Base-by-base conservation (phyloP, 805 yeast species). In the Lipomyces japonicus region DNA sequence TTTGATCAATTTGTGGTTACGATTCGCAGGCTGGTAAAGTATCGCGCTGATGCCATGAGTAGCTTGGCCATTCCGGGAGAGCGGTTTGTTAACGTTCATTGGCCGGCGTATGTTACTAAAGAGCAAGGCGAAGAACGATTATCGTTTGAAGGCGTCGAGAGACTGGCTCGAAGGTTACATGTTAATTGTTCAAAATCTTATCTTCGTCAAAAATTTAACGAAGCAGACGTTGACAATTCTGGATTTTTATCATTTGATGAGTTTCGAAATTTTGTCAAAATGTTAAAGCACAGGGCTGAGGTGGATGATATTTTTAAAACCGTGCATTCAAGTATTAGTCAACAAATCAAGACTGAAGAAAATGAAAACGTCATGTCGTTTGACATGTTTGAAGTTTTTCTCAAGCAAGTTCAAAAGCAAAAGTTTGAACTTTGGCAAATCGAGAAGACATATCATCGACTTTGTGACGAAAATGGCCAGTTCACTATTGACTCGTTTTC, bases 201-300 rank as follows among this genome's bases (percentile, higher is more conserved):
- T 57, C 65, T 89, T 10, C 66, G 65, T 16, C 60, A 64, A 0
- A 66, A 80, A 2, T 91, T 88, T 61, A 63, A 71, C 19, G 66
- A 67, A 22, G 82, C 81, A 2, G 88, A 81, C 59, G 61, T 61
- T 0, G 76, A 73, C 40, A 55, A 64, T 5, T 74, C 75, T 16
- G 78, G 79, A 0, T 74, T 74, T 24, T 68, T 91, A 21, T 76
- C 78, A 54, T 89, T 88, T 61, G 74, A 73, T 2, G 88, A 86
- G 57, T 91, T 91, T 66, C 84, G 86, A 63, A 63, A 65, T 19
- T 88, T 90, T 67, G 95, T 91, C 2, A 74, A 78, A 39, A 66
- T 78, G 2, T 68, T 91, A 39, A 84, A 87, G 59, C 68, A 68
- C 36, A 73, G 97, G 48, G 69, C 72, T 4, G 97, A 90, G 51